Base-by-base conservation (phyloP, 2,329 filamentous ascomycete species). In the Penicillium sp. region DNA sequence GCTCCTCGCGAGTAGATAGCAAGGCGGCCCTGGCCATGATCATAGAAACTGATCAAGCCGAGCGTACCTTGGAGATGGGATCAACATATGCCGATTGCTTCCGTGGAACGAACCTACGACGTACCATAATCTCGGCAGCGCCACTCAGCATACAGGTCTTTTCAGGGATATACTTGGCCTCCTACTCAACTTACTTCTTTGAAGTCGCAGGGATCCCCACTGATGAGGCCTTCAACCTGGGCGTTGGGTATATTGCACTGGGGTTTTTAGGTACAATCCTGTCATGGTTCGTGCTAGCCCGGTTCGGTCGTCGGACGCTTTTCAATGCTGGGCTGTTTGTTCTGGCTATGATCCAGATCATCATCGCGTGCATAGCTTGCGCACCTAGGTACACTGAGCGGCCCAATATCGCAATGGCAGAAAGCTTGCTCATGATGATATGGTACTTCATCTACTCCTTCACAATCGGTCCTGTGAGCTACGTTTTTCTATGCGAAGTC, bases 221-320 rank as follows among this genome's bases (percentile, higher is more conserved):
- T 60, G 80, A 84, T n/a, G 61, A 72, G 25, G 65, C 76, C 1
- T 79, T 75, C 64, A 69, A 69, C 14, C 61, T 80, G 21, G 67
- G 69, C 4, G 77, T 89, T 53, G 87, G 85, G 42, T 82, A 87
- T 69, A 88, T 88, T 60, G 84, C 80, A 48, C 86, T 90, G 69
- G 82, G 80, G 11, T 79, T 82, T 57, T 68, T 82, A 5, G 83
- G 82, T 3, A 84, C n/a, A 11, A 10, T 44, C 14, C 8, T 44
- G 9, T 44, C 42, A 8, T 23, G n/a, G 19, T 23, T 13, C 8
- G 81, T 78, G 11, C 75, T 79, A 69, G 63, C 59, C 11, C 54
- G 55, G 4, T 64, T 76, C 27, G 76, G 77, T 10, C 71, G 77
- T 7, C 72, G 77, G 4, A 70, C 67, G 1, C 63, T 79, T 1